These are phyloP conservation scores for Curvularia sp. DNA, from an alignment of 2,329 filamentous ascomycete species.

Conservation along the genomic window DNA sequence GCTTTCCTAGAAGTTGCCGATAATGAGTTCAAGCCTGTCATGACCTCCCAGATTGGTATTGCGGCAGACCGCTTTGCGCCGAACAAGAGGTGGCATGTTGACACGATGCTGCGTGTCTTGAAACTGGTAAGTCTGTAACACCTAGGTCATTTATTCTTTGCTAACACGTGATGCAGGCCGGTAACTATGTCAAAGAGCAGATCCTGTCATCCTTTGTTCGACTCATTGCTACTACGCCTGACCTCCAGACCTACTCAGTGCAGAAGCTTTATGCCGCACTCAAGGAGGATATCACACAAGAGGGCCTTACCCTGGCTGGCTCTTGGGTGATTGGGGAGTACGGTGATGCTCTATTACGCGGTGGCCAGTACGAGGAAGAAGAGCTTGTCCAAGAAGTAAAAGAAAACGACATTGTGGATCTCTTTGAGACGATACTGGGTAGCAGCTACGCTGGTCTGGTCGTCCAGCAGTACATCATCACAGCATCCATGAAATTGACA, in stretches of 20 bases:
- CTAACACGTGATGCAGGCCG: slow-evolving; percentile 61
- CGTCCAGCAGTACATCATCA: slow-evolving; percentile 94
- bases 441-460: slow-evolving; percentile 93
- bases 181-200: slow-evolving; percentile 97
- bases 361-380: slow-evolving; percentile 92
- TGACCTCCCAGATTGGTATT: slow-evolving; percentile 98
- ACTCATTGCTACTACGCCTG: slow-evolving; percentile 90
- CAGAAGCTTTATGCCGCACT: slow-evolving; percentile 91
- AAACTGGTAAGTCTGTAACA: slow-evolving; percentile 63
- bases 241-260: slow-evolving; percentile 94
- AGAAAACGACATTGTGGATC: slow-evolving; percentile 87
- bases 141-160: not conserved
- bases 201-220: slow-evolving; percentile 97
- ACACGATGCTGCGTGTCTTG: slow-evolving; percentile 93
- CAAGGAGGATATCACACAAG: slow-evolving; percentile 97
- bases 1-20: slow-evolving; percentile 97
- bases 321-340: slow-evolving; percentile 99
- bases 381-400: slow-evolving; percentile 83
- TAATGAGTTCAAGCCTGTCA: slow-evolving; percentile 97
- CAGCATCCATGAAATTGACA: slow-evolving; percentile 91
- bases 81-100: slow-evolving; percentile 97
- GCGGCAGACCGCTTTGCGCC: slow-evolving; percentile 95
- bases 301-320: slow-evolving; percentile 89
- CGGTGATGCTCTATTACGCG: slow-evolving; percentile 85
- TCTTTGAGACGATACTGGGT: slow-evolving; percentile 91